Evolutionary conservation across 495 filamentous ascomycete genomes (phyloP), one percentile per base, ranked within the genome.

Genomic region (Hypomontagnella monticulosa): DNA sequence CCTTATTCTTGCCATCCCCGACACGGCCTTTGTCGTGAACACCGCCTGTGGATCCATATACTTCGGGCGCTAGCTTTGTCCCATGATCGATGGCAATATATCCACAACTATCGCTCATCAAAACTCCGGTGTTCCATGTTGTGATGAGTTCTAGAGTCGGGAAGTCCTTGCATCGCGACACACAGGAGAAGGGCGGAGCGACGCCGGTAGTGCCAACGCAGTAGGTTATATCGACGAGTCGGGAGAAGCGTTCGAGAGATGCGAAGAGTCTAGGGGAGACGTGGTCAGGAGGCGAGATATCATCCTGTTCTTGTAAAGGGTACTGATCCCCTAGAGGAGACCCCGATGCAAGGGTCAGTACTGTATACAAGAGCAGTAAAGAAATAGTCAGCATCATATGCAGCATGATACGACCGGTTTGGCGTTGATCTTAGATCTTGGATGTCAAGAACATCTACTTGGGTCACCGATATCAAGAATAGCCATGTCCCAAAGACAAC

Each of bases 141-240:
- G 82, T 87, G 42, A 93, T 82, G 10, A 98, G 84, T 63, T 91
- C 88, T 52, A 98, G 88, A 16, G 83, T 76, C 11, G 88, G 83
- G 65, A 97, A 97, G 32, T 97, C 91, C 6, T 75, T 71, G 75
- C 95, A 99, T 70, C 88, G 91, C 60, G 89, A 93, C 19, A 88
- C 84, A 73, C 95, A 99, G 40, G 85, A 71, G 72, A 99, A 99
- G 7, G 95, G 95, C 55, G 86, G 84, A 6, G 82, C 77, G 55
- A 98, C 86, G 33, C 95, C 95, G 1, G 82, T 79, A n/a, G 84
- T 87, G 40, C 92, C 91, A 54, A 98, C 90, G 75, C 95, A 99
- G 81, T 99, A 99, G 27, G 93, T 81, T 47, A 99, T 95, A 64
- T 99, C 96, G 23, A 97, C 94, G 2, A 99, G 82, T 42, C 93